Evolutionary conservation across 2,329 filamentous ascomycete genomes (phyloP), one percentile per base, ranked within the genome.

Genomic region (Knufia fluminis): DNA sequence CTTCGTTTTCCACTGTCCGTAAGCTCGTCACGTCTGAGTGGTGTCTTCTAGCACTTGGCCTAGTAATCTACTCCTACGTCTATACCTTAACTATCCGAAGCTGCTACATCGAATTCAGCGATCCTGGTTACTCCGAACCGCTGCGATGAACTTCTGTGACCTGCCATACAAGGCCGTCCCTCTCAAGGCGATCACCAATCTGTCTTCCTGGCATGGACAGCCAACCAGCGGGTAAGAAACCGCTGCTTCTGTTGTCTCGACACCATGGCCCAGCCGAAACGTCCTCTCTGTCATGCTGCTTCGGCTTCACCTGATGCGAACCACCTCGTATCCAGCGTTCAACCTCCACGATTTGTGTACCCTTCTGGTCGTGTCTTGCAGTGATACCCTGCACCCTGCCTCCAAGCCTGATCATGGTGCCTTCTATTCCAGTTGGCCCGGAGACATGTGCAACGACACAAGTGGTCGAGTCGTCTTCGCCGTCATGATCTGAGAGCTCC

Each of bases 201-300:
- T 40, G 33, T 9, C 35, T 10, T 3, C 33, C 33, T 3, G 33
- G 23, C 33, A 28, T 26, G 45, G 10, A 48, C 12, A 48, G 35
- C 45, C 45, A 48, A 14, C 20, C 23, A 19, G 19, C n/a, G 14
- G 45, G 45, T n/a, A 48, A n/a, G 4, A 23, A 39, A 14, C 45
- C 45, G 24, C 22, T 48, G 33, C 45, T 48, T 40, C 45, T 39
- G 4, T 31, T 19, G 14, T 48, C 45, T 40, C 22, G 36, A n/a
- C 17, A 48, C 45, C 45, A 48, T 23, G 43, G 19, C 16, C 31
- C 43, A 35, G 28, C 8, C 8, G 32, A 31, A 14, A 19, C 19
- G n/a, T 24, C 32, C 6, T 12, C 8, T 8, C 20, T 24, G 31
- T 35, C 23, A 26, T 48, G 4, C 9, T 23, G 10, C 3, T 24